Percentiles rank a stretch among this genome's conserved stretches.
Conservation (phyloP, 2,329 filamentous ascomycete genomes). For the Venturia effusa region DNA sequence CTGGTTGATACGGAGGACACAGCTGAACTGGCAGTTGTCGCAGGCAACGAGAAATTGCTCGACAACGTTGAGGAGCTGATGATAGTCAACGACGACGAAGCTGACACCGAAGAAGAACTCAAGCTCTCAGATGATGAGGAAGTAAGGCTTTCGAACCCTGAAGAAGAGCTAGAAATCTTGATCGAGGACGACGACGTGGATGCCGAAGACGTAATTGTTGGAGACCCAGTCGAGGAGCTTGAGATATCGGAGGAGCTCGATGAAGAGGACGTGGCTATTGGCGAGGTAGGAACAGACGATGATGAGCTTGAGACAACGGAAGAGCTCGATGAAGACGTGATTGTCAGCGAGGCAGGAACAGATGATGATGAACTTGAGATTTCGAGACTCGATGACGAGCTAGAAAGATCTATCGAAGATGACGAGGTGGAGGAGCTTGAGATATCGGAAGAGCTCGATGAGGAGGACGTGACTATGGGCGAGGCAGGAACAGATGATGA, state of each 20-base stretch:
- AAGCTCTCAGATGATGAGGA: neutral
- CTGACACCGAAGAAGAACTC: neutral
- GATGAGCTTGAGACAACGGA: neutral
- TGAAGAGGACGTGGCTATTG: neutral
- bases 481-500: neutral
- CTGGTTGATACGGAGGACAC: neutral
- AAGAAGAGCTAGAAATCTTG: neutral
- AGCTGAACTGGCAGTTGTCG: neutral
- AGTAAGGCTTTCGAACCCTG: neutral
- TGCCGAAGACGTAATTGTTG: constrained; percentile 1
- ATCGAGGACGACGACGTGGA: neutral
- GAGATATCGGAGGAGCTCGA: neutral
- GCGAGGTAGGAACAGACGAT: neutral
- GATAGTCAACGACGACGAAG: neutral
- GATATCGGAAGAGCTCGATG: no score
- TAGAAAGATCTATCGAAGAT: no score
- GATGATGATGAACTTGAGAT: no score
- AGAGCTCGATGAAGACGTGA: neutral
- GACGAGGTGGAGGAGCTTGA: no score
- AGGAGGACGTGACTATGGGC: neutral
- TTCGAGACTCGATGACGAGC: no score
- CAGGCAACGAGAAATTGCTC: neutral
- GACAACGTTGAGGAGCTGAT: neutral
- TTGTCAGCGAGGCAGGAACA: neutral
- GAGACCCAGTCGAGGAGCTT: constrained; percentile 1